phyloP scores from a whole-genome alignment of 768 basidiomycete species.

The Psilocybe cyanescens region DNA sequence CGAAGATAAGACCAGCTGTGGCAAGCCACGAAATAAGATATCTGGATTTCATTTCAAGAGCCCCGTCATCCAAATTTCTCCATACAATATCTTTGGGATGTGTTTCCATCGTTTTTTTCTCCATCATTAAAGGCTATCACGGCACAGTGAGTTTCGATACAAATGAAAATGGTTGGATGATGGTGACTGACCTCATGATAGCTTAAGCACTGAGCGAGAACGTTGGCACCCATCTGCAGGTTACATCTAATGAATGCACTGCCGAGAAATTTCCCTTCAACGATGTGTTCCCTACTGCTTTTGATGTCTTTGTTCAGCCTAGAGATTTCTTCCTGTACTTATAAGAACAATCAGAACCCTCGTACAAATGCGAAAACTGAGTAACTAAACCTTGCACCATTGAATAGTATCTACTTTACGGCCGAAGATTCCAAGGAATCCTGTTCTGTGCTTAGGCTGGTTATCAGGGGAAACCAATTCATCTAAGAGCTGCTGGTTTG shows the following conservation, averaged over 20 bases:
- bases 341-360: not conserved
- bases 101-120: conserved; percentile 62
- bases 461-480: conserved; percentile 53
- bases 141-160: not conserved
- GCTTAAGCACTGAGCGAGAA: conserved; percentile 63
- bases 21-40: conserved; percentile 57
- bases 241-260: conserved; percentile 71
- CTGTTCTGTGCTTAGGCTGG: conserved; percentile 57
- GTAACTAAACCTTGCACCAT: conserved; percentile 50
- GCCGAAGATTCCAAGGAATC: conserved; percentile 54
- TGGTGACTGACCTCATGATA: conserved; percentile 46
- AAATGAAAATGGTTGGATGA: conserved; percentile 4
- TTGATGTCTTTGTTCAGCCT: conserved; percentile 47
- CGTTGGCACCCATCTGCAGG: conserved; percentile 74
- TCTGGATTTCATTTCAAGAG: conserved; percentile 56
- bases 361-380: not conserved
- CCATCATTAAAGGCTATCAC: conserved; percentile 57
- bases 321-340: conserved; percentile 51
- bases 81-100: conserved; percentile 61
- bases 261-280: conserved; percentile 51
- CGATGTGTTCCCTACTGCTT: conserved; percentile 36
- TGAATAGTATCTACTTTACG: conserved; percentile 70
- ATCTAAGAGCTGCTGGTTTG: conserved; percentile 42
- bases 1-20: conserved; percentile 61
- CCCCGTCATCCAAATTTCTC: conserved; percentile 56